Percentiles rank a stretch among this genome's conserved stretches.
phyloP scores from a whole-genome alignment of 352 stramenopile genomes.

The Phytopythium cucurbitacearum region DNA sequence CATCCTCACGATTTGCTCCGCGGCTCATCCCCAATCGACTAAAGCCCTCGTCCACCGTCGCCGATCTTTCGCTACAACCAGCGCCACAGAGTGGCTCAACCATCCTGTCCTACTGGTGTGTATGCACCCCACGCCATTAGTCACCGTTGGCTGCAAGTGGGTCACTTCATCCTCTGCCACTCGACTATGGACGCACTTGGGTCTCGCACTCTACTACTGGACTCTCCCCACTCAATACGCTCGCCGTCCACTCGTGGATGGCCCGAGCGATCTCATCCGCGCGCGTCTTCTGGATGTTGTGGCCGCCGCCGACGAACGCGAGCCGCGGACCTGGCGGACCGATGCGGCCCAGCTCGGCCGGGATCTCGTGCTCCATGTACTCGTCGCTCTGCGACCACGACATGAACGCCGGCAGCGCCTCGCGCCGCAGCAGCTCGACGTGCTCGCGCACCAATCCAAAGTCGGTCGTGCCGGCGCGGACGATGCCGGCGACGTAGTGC shows the following conservation, averaged over 20 bases:
- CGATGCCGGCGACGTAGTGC: conserved; percentile 34
- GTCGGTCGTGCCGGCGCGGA: conserved; percentile 39
- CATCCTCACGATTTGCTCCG: too few species aligned
- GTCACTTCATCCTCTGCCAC: background rate
- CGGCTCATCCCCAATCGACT: too few species aligned
- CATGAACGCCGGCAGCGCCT: conserved; percentile 26
- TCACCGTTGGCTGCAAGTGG: too few species aligned
- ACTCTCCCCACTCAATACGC: conserved; percentile 11
- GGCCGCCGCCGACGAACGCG: conserved; percentile 31
- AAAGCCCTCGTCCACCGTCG: too few species aligned
- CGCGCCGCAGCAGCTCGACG: conserved; percentile 12
- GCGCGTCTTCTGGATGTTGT: conserved; percentile 65
- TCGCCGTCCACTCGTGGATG: conserved; percentile 19
- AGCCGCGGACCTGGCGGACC: conserved; percentile 31
- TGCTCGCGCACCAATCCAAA: conserved; percentile 30
- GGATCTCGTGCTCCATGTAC: conserved; percentile 42
- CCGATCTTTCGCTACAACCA: too few species aligned
- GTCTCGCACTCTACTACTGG: background rate
- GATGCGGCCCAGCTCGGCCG: conserved; percentile 20
- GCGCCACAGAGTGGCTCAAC: too few species aligned
- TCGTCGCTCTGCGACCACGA: conserved; percentile 44
- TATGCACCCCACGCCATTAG: too few species aligned
- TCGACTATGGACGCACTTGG: background rate
- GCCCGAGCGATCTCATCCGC: conserved; percentile 20
- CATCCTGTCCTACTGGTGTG: too few species aligned